These are phyloP conservation scores for Botrytis porri DNA, from an alignment of 2,329 filamentous ascomycete genomes.

Conservation along the genomic window DNA sequence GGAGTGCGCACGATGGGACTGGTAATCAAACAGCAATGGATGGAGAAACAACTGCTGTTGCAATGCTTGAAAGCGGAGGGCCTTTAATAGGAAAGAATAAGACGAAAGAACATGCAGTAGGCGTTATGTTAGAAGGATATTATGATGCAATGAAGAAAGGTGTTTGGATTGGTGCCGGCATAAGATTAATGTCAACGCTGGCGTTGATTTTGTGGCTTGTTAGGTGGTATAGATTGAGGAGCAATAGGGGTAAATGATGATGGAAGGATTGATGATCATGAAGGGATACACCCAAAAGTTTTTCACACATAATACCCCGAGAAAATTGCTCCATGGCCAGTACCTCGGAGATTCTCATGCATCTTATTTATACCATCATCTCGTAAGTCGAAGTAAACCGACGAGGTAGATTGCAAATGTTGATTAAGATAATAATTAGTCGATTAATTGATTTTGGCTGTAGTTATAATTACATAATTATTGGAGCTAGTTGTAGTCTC, in stretches of 20 bases:
- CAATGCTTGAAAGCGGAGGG: constrained; percentile 23
- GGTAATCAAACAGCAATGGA: constrained; percentile 35
- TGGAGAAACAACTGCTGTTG: constrained; percentile 31
- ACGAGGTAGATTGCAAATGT: neutral
- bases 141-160: constrained; percentile 35
- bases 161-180: constrained; percentile 32
- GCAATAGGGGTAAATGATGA: constrained; percentile 7
- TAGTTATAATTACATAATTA: neutral
- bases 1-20: constrained; percentile 30
- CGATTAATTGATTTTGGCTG: neutral
- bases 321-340: neutral
- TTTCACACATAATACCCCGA: neutral
- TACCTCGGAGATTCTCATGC: neutral
- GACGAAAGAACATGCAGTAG: constrained; percentile 31
- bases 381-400: neutral
- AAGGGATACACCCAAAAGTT: constrained; percentile 8
- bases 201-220: constrained; percentile 18
- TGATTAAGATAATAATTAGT: neutral
- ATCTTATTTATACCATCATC: neutral
- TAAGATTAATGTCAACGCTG: constrained; percentile 24
- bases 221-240: constrained; percentile 10
- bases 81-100: constrained; percentile 28
- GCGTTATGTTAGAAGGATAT: constrained; percentile 37
- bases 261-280: neutral
- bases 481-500: neutral